Base-by-base conservation (phyloP, 768 basidiomycete species). In the Leccinum broughii region DNA sequence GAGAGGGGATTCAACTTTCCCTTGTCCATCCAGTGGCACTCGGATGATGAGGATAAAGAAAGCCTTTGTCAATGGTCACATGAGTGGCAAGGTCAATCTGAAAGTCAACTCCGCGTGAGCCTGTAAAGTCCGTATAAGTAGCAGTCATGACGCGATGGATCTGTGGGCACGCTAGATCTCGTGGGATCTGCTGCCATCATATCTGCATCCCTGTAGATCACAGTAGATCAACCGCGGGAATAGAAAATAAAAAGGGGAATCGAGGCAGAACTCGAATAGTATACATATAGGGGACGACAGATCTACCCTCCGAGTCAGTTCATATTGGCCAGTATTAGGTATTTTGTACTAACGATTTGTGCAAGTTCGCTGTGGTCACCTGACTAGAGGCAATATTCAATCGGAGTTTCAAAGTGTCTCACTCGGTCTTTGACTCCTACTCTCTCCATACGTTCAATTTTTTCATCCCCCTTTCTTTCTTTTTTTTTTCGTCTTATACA, bases 381-480 rank as follows among this genome's bases (percentile, higher is more conserved):
- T 68, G 68, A 68, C 61, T 15, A 13, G 11, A 32, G 0, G 17
- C 0, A 20, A 22, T 4, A 9, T 66, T 70, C 6, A 62, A 59
- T 62, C 73, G 68, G 69, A 64, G 68, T 35, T 55, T 37, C 0
- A 68, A 75, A 20, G 1, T 8, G 48, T 41, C 28, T 32, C 22
- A 30, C 26, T 56, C 39, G 26, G 51, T 34, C 46, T 51, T 64
- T 63, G 32, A 41, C 60, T 70, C 63, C 54, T 61, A 44, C 64
- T 37, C 50, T 60, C 51, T 56, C 22, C 57, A 22, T 26, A 24
- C 26, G 6, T 49, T 24, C 0, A 13, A 14, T 14, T 50, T 28
- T 30, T 20, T 10, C 13, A 2, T 10, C 10, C 20, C 20, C 44
- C 11, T 20, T 20, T 2, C 6, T 58, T 62, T 60, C 57, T 48